These are phyloP conservation scores for Aureobasidium sp. DNA, from an alignment of 2,329 filamentous ascomycete species.

Conservation along the genomic window DNA sequence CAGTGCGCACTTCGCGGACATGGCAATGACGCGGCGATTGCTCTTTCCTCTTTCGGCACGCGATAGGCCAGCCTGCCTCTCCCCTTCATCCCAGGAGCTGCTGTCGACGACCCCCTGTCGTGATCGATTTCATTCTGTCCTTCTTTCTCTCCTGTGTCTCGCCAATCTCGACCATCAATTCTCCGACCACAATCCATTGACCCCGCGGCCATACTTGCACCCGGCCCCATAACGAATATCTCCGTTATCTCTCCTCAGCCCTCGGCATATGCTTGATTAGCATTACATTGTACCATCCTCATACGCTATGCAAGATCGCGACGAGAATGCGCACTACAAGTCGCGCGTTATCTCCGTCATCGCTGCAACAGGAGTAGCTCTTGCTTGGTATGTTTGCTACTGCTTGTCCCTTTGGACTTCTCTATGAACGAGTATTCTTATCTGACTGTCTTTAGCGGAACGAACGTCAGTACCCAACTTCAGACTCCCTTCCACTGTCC, in stretches of 20 bases:
- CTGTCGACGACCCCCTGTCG: not conserved
- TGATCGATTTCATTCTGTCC: not conserved
- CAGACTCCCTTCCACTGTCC: not conserved
- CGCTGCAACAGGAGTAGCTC: conserved; percentile 73
- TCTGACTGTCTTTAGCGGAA: conserved; percentile 46
- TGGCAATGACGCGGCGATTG: not conserved
- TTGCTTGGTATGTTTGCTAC: conserved; percentile 54
- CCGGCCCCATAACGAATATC: not conserved
- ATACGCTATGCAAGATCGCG: conserved; percentile 34
- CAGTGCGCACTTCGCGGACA: not conserved
- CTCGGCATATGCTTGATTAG: not conserved
- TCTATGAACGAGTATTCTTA: not conserved
- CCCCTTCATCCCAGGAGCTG: not conserved
- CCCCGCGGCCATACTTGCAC: not conserved
- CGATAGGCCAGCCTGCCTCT: not conserved
- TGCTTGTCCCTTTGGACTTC: not conserved
- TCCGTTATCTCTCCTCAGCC: not conserved
- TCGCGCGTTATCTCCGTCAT: conserved; percentile 75
- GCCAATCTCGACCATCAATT: not conserved
- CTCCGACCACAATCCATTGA: not conserved
- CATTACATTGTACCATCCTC: not conserved
- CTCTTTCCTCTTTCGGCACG: not conserved
- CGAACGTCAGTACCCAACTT: conserved; percentile 58
- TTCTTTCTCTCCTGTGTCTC: not conserved
- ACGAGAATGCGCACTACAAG: conserved; percentile 45